Base-by-base conservation (phyloP, 129 eudicot species). In the Flaveria trinervia region DNA sequence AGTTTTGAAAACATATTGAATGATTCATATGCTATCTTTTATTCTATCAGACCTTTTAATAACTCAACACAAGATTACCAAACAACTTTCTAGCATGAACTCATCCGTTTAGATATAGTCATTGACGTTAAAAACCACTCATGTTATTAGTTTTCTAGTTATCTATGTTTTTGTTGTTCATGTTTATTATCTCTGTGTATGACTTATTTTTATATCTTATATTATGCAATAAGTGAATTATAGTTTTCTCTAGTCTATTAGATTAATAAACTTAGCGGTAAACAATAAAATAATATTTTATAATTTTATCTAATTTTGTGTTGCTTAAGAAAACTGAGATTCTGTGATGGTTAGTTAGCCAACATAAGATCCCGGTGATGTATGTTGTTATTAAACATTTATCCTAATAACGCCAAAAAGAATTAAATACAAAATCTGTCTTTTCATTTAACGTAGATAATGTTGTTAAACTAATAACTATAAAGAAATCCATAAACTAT, bases 311-410 rank as follows among this genome's bases (percentile, higher is more conserved):
- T 65, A 20, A n/a, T 22, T 28, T 36, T 33, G 18, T 49, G 11
- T 39, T 5, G 70, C 46, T 5, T 28, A 33, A 44, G 33, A 66
- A 80, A 68, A 46, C 75, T 43, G 44, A 74, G 80, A 74, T 80
- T 65, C 54, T 74, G 79, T 52, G 79, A 73, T 50, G 25, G 84
- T 80, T 80, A 73, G 84, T 74, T 74, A 67, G 75, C 83, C 74
- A 26, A 78, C 71, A 78, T 57, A 69, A 59, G 65, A 78, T 68
- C 72, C 41, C 39, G 45, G 39, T 56, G 52, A 30, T 52, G 46
- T 18, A 25, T 67, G 65, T 13, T 22, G 48, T 28, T 70, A 70
- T 70, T 5, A 70, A 77, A n/a, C 26, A 62, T 16, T 49, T 16
- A 76, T 68, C 62, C 43, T 25, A 61, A 61, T 26, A 61, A 61